These are phyloP conservation scores for Cinnamomum chago DNA, from an alignment of 164 flowering plant genomes.

Conservation along the genomic window DNA sequence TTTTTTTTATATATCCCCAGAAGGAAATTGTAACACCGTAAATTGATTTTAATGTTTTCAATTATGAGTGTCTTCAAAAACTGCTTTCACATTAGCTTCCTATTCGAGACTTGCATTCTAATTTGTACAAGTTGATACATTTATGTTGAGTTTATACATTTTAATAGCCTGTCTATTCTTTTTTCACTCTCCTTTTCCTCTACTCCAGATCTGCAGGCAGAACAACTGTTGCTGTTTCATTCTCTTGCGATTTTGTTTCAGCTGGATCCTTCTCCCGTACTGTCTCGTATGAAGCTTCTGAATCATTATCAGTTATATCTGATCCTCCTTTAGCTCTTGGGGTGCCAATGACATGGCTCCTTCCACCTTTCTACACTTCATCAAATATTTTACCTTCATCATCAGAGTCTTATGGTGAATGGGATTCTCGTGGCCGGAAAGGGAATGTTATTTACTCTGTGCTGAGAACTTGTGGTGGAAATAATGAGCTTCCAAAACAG, in stretches of 20 bases:
- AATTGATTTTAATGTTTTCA: background rate
- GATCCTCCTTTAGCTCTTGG: conserved; percentile 94
- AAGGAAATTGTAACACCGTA: background rate
- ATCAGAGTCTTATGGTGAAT: conserved; percentile 32
- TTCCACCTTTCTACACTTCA: conserved; percentile 79
- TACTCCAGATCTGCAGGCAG: conserved; percentile 65
- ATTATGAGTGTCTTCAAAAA: background rate
- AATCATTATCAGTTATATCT: conserved; percentile 56
- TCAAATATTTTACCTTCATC: conserved; percentile 66
- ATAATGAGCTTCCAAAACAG: conserved; percentile 31
- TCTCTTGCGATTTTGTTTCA: conserved; percentile 66
- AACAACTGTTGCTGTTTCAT: conserved; percentile 60
- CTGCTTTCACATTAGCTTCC: background rate
- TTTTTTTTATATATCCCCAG: too few species aligned
- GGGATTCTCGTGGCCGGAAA: conserved; percentile 44
- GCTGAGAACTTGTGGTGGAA: conserved; percentile 36
- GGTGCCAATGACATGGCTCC: conserved; percentile 80
- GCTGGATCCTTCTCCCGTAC: conserved; percentile 42
- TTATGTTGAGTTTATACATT: background rate
- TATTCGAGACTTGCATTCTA: background rate
- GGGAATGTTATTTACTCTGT: conserved; percentile 59
- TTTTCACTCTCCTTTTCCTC: conserved; percentile 7
- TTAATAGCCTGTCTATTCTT: background rate
- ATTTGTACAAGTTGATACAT: background rate
- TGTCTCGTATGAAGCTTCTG: conserved; percentile 54